These are phyloP conservation scores for Allium sativum DNA, from an alignment of 106 monocot species.

Conservation along the genomic window DNA sequence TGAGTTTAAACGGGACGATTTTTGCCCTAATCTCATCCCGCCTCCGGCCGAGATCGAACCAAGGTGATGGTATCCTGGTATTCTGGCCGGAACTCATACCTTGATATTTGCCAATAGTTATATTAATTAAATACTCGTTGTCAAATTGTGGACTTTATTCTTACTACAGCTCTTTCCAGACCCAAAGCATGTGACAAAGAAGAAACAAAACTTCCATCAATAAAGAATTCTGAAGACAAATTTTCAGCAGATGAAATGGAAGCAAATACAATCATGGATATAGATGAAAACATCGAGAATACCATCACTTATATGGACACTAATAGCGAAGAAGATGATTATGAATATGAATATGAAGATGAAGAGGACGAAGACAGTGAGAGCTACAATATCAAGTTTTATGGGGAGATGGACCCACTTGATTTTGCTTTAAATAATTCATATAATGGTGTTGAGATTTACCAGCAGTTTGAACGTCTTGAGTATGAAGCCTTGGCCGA, in stretches of 20 bases:
- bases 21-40: no score
- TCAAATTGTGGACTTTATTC: no score
- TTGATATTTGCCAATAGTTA: no score
- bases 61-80: no score
- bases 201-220: background rate
- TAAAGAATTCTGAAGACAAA: background rate
- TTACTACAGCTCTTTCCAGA: no score
- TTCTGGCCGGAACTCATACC: no score
- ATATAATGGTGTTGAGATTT: slow-evolving; percentile 24
- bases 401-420: slow-evolving; percentile 36
- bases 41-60: no score
- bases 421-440: slow-evolving; percentile 26
- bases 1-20: no score
- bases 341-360: slow-evolving; percentile 23
- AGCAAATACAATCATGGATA: background rate
- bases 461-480: slow-evolving; percentile 44
- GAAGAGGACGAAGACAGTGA: slow-evolving; percentile 35
- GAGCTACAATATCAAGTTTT: slow-evolving; percentile 30
- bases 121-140: no score
- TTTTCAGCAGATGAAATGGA: background rate
- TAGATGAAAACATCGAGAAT: background rate
- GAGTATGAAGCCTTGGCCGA: slow-evolving; percentile 67
- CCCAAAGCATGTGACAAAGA: background rate
- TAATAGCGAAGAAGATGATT: slow-evolving; percentile 10
- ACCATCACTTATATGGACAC: background rate